These are phyloP conservation scores for Aspergillus texensis DNA, from an alignment of 2,329 filamentous ascomycete species.

Conservation along the genomic window DNA sequence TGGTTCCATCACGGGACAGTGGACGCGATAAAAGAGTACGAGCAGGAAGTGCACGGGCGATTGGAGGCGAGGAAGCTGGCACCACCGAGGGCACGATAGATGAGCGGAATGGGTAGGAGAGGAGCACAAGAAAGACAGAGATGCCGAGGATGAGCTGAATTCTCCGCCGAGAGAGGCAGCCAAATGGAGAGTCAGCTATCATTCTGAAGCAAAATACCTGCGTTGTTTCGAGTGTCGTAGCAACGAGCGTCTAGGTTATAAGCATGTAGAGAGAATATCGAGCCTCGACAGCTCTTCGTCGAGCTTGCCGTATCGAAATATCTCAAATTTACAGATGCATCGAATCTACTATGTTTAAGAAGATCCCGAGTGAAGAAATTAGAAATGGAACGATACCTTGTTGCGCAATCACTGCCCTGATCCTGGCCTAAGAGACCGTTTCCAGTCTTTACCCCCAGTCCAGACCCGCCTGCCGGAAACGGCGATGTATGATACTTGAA, in stretches of 20 bases:
- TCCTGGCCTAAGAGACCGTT: background rate
- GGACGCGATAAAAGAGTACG: slow-evolving; percentile 18
- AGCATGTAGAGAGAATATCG: background rate
- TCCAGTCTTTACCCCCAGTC: background rate
- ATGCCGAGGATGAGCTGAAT: background rate
- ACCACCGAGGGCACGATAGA: background rate
- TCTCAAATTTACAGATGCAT: background rate
- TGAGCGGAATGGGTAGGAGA: slow-evolving; percentile 8
- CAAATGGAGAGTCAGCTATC: background rate
- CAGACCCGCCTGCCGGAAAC: background rate
- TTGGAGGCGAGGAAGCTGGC: background rate
- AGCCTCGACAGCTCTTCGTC: background rate
- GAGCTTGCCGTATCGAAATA: background rate
- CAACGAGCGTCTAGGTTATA: background rate
- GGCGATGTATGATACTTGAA: background rate
- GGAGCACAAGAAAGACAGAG: background rate
- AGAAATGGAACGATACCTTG: background rate
- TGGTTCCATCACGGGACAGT: slow-evolving; percentile 13
- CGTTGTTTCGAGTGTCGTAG: background rate
- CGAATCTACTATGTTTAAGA: background rate
- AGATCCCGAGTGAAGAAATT: background rate
- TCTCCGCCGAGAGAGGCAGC: background rate
- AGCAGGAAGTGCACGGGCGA: slow-evolving; percentile 11
- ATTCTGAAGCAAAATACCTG: background rate
- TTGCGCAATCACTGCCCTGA: background rate